Evolutionary conservation across 768 basidiomycete species (phyloP).

Genomic region (Hydnomerulius pinastri): DNA sequence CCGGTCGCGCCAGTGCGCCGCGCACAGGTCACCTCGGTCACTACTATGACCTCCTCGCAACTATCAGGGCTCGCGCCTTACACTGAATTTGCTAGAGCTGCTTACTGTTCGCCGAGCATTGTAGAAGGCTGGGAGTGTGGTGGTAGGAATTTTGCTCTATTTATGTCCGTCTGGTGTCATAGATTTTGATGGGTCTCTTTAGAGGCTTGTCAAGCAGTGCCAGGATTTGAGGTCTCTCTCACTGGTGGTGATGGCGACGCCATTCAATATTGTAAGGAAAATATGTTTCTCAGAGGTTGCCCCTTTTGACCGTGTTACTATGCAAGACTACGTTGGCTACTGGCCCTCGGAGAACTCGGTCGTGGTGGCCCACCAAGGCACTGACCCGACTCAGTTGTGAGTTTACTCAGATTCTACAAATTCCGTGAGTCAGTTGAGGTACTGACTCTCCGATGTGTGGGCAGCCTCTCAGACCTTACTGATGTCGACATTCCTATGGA

Average conservation of each 20-base stretch:
- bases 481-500: slow-evolving; percentile 45
- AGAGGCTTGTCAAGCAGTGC: slow-evolving; percentile 42
- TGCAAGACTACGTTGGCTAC: slow-evolving; percentile 56
- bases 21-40: slow-evolving; percentile 17
- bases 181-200: not conserved
- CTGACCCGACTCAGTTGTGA: slow-evolving; percentile 57
- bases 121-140: slow-evolving; percentile 48
- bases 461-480: slow-evolving; percentile 51
- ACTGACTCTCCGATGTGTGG: not conserved
- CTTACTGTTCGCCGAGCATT: slow-evolving; percentile 47
- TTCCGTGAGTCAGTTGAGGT: not conserved
- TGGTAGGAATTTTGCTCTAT: slow-evolving; percentile 26
- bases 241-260: slow-evolving; percentile 53
- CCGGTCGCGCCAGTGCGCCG: not conserved
- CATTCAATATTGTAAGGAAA: slow-evolving; percentile 47
- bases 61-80: slow-evolving; percentile 45
- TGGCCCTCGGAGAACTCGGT: slow-evolving; percentile 51
- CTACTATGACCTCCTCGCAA: slow-evolving; percentile 28
- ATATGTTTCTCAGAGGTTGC: not conserved
- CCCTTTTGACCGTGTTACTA: not conserved
- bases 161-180: not conserved
- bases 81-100: slow-evolving; percentile 54
- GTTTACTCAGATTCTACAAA: slow-evolving; percentile 8
- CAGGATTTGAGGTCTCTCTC: slow-evolving; percentile 35
- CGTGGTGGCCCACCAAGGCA: slow-evolving; percentile 64